A percentile compares a stretch with the other conserved stretches of the same genome.
Evolutionary conservation across 441 rosid species (phyloP).

Genomic region (Brassica balearica): DNA sequence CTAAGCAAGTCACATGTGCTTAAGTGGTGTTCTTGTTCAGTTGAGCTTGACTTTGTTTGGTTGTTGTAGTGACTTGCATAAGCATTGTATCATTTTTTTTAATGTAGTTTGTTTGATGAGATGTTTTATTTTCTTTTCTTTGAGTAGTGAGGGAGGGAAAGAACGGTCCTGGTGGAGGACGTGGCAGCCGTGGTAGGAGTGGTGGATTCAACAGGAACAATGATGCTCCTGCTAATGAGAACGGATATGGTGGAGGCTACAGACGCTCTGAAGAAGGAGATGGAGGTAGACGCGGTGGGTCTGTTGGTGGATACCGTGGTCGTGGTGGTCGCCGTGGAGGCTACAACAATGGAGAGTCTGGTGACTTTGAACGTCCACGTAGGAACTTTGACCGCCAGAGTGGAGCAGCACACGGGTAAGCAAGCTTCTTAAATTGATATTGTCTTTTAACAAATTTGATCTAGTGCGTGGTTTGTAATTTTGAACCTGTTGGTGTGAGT

Average conservation of each 20-base stretch:
- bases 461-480: background rate
- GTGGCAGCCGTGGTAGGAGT: slow-evolving; percentile 58
- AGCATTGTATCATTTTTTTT: background rate
- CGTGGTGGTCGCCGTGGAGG: slow-evolving; percentile 66
- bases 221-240: slow-evolving; percentile 63
- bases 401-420: slow-evolving; percentile 92
- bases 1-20: background rate
- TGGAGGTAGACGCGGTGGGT: slow-evolving; percentile 50
- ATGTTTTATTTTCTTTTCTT: background rate
- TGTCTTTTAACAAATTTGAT: background rate
- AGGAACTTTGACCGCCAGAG: slow-evolving; percentile 83
- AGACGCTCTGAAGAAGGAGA: slow-evolving; percentile 67
- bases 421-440: slow-evolving; percentile 22
- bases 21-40: background rate
- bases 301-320: slow-evolving; percentile 58
- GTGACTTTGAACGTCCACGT: slow-evolving; percentile 72
- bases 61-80: background rate
- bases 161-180: slow-evolving; percentile 67
- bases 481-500: background rate
- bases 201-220: slow-evolving; percentile 58
- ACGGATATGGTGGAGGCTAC: slow-evolving; percentile 72
- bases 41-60: slow-evolving; percentile 5
- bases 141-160: slow-evolving; percentile 59
- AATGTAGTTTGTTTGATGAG: background rate
- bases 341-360: slow-evolving; percentile 54